Conservation (phyloP, 2,329 filamentous ascomycete genomes). For the Penicillium crustosum region DNA sequence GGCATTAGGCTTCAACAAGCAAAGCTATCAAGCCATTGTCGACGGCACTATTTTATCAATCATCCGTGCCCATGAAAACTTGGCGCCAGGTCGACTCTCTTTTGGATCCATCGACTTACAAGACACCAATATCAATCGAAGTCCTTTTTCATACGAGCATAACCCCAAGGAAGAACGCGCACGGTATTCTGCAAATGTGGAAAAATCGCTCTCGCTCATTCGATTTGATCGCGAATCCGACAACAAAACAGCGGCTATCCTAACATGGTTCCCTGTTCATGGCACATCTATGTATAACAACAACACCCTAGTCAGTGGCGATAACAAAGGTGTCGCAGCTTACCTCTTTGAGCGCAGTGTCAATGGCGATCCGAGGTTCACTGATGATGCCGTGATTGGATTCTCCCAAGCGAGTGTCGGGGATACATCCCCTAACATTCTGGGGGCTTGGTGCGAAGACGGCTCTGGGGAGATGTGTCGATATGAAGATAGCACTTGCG, state of each 20-base stretch:
- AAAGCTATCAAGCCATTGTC: conserved; percentile 87
- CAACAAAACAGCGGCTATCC: conserved; percentile 71
- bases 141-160: conserved; percentile 80
- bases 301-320: conserved; percentile 87
- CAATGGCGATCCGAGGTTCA: conserved; percentile 54
- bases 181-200: conserved; percentile 64
- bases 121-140: conserved; percentile 85
- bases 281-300: conserved; percentile 89
- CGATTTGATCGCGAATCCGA: conserved; percentile 74
- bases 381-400: conserved; percentile 75
- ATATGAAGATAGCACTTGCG: conserved; percentile 77
- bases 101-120: conserved; percentile 68
- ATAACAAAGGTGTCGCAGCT: conserved; percentile 94
- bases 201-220: conserved; percentile 77
- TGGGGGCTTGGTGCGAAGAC: conserved; percentile 88
- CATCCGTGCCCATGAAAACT: conserved; percentile 70
- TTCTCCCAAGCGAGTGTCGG: conserved; percentile 92
- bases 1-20: conserved; percentile 77
- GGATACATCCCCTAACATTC: conserved; percentile 84
- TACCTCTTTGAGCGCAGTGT: conserved; percentile 76
- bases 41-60: conserved; percentile 82
- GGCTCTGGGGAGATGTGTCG: conserved; percentile 60
- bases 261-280: conserved; percentile 92
- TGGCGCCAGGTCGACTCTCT: conserved; percentile 69
- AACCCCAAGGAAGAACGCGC: conserved; percentile 77